These are phyloP conservation scores for Fusarium nematophilum DNA, from an alignment of 2,329 filamentous ascomycete species.

Conservation along the genomic window DNA sequence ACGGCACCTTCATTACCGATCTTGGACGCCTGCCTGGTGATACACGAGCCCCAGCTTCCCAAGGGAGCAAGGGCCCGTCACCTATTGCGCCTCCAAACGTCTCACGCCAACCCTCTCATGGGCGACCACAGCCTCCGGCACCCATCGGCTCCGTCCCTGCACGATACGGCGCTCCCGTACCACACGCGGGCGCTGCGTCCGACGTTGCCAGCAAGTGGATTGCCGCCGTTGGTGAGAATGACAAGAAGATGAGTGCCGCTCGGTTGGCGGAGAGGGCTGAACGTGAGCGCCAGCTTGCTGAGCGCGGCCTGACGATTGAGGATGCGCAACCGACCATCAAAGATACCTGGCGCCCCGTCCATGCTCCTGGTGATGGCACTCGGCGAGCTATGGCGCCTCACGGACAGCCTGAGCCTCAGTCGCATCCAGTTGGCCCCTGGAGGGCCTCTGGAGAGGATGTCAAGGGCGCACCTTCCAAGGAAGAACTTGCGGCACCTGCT, in stretches of 20 bases:
- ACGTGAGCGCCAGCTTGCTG: constrained; percentile 57
- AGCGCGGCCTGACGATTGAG: constrained; percentile 57
- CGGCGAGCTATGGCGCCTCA: constrained; percentile 41
- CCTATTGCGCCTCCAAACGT: constrained; percentile 56
- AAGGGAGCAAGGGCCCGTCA: constrained; percentile 55
- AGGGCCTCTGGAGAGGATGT: constrained; percentile 46
- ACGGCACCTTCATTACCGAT: constrained; percentile 78
- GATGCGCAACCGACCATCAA: constrained; percentile 62
- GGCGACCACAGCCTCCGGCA: constrained; percentile 45
- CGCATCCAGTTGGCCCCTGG: constrained; percentile 46
- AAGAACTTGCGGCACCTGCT: constrained; percentile 37
- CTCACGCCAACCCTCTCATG: constrained; percentile 40
- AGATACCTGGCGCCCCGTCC: constrained; percentile 65
- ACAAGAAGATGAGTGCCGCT: constrained; percentile 57
- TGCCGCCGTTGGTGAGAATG: constrained; percentile 56
- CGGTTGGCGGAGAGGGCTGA: constrained; percentile 54
- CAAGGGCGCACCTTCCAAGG: constrained; percentile 24
- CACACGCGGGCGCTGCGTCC: constrained; percentile 46
- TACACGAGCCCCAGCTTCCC: constrained; percentile 47
- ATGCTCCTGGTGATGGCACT: constrained; percentile 52
- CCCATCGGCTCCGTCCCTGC: constrained; percentile 48
- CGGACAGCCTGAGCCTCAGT: constrained; percentile 45
- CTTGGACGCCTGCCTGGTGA: constrained; percentile 59
- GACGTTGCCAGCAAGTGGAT: constrained; percentile 57
- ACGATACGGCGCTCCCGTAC: constrained; percentile 44